Percentiles rank a stretch among this genome's conserved stretches.
These are phyloP conservation scores for Quercus engelmannii DNA, from an alignment of 306 rosid genomes.

Conservation along the genomic window DNA sequence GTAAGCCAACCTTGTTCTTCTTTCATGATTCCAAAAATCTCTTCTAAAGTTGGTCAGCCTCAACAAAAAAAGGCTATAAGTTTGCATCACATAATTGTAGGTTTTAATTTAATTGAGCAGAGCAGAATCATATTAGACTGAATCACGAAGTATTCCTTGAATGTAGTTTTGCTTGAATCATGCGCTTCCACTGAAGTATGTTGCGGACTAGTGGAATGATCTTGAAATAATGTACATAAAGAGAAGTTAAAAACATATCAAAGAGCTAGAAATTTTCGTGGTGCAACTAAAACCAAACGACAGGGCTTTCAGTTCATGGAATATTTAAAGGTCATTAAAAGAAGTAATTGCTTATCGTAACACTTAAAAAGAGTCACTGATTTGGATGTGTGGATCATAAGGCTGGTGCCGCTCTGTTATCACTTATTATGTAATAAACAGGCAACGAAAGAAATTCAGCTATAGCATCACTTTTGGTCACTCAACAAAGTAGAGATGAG, in stretches of 20 bases:
- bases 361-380: background rate
- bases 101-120: background rate
- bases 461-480: too few species aligned
- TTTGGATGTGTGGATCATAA: background rate
- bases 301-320: background rate
- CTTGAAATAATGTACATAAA: background rate
- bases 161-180: too few species aligned
- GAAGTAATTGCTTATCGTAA: background rate
- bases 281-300: background rate
- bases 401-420: background rate
- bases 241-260: background rate
- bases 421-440: too few species aligned
- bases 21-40: constrained; percentile 26
- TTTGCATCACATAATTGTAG: background rate
- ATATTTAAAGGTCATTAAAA: background rate
- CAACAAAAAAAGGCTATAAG: constrained; percentile 14
- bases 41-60: constrained; percentile 63
- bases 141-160: too few species aligned
- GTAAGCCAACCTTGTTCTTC: constrained; percentile 56
- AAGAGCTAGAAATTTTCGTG: background rate
- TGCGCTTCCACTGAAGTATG: too few species aligned
- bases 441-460: too few species aligned
- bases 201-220: too few species aligned
- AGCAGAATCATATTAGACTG: background rate
- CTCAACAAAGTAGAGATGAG: too few species aligned